These are phyloP conservation scores for Suillus placidus DNA, from an alignment of 768 basidiomycete species.

Conservation along the genomic window DNA sequence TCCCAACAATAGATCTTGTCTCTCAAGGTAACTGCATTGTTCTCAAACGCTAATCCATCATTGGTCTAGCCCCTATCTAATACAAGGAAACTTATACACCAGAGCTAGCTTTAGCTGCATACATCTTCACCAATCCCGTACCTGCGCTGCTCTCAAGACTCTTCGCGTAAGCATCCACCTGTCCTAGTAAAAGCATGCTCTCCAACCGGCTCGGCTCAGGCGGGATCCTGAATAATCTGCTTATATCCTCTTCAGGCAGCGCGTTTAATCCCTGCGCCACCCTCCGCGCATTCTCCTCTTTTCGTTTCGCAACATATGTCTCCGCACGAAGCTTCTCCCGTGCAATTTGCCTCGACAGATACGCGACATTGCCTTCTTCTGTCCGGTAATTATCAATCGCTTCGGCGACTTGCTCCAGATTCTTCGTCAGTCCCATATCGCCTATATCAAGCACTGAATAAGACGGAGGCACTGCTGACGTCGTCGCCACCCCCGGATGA, in stretches of 20 bases:
- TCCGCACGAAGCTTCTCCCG: constrained; percentile 84
- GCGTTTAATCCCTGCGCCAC: constrained; percentile 83
- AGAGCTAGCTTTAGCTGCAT: constrained; percentile 53
- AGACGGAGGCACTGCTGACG: constrained; percentile 54
- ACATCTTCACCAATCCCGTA: constrained; percentile 81
- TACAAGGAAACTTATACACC: constrained; percentile 11
- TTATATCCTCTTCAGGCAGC: constrained; percentile 84
- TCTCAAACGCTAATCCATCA: not conserved
- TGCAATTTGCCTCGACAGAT: constrained; percentile 83
- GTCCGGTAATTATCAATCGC: constrained; percentile 84
- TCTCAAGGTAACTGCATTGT: not conserved
- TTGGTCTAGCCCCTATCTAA: not conserved
- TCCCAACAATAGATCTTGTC: not conserved
- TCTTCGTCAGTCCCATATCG: constrained; percentile 66
- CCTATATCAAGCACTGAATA: constrained; percentile 75
- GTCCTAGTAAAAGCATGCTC: constrained; percentile 82
- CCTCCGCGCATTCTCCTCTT: constrained; percentile 82
- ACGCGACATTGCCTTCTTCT: constrained; percentile 92
- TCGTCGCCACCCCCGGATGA: constrained; percentile 41
- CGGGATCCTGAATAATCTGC: constrained; percentile 85
- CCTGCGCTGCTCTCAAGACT: constrained; percentile 67
- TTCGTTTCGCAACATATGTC: constrained; percentile 76
- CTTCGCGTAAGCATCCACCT: constrained; percentile 85
- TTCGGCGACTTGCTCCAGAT: constrained; percentile 84
- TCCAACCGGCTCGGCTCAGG: constrained; percentile 88